Conservation (phyloP, 352 stramenopile genomes). For the Phytophthora megakarya region DNA sequence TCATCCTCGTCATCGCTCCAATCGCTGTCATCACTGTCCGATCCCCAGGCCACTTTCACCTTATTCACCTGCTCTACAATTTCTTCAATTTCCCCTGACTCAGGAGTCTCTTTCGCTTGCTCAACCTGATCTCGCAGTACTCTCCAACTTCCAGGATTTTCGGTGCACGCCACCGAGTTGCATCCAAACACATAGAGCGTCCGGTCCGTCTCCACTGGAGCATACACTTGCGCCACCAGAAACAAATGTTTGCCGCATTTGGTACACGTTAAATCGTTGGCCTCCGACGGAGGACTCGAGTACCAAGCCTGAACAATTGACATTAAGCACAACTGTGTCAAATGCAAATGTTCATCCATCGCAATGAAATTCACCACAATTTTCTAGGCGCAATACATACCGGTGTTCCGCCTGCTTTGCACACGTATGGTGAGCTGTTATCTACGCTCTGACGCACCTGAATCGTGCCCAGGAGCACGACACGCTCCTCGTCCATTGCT, state of each 20-base stretch:
- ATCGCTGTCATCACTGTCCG: slow-evolving; percentile 66
- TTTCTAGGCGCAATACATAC: slow-evolving; percentile 35
- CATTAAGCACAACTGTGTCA: slow-evolving; percentile 2
- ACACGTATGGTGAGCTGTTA: slow-evolving; percentile 67
- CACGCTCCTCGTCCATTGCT: slow-evolving; percentile 62
- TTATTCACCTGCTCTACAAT: slow-evolving; percentile 23
- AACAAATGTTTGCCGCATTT: slow-evolving; percentile 68
- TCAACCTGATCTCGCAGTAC: slow-evolving; percentile 69
- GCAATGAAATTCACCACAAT: background rate
- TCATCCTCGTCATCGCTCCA: slow-evolving; percentile 75
- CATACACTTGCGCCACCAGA: slow-evolving; percentile 80
- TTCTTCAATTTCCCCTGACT: slow-evolving; percentile 11
- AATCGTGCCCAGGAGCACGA: slow-evolving; percentile 73
- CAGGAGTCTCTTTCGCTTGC: slow-evolving; percentile 1
- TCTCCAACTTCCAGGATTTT: slow-evolving; percentile 70
- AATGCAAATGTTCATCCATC: background rate
- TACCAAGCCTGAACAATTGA: slow-evolving; percentile 57
- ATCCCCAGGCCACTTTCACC: slow-evolving; percentile 38
- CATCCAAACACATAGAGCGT: slow-evolving; percentile 88
- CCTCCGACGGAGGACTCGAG: slow-evolving; percentile 42
- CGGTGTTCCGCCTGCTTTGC: slow-evolving; percentile 77
- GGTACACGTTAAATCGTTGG: slow-evolving; percentile 49
- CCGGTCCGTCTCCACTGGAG: slow-evolving; percentile 69
- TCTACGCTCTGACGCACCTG: slow-evolving; percentile 72
- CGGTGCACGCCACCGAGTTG: slow-evolving; percentile 76